phyloP scores from a whole-genome alignment of 257 asterid species.

The Rauvolfia tetraphylla region DNA sequence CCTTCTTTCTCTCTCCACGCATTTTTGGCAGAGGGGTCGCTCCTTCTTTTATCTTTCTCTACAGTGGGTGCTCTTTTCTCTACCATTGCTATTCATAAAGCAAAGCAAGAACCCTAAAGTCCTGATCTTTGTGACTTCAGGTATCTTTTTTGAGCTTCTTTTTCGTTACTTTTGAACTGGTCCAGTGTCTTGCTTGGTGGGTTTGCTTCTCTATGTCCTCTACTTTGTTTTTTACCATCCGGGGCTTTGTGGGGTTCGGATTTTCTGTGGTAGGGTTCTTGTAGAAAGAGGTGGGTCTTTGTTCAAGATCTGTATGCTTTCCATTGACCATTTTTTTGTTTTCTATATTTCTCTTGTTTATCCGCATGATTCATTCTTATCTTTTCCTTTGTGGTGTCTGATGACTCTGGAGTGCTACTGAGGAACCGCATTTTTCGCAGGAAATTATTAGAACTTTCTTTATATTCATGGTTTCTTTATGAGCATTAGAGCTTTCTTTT shows the following conservation, averaged over 20 bases:
- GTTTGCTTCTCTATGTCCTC: constrained; percentile 40
- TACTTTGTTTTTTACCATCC: constrained; percentile 36
- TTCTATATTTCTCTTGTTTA: constrained; percentile 33
- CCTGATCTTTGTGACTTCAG: constrained; percentile 57
- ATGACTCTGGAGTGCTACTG: constrained; percentile 34
- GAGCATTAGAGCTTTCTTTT: constrained; percentile 11
- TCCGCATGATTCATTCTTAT: constrained; percentile 39
- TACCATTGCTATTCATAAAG: constrained; percentile 28
- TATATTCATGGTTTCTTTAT: neutral
- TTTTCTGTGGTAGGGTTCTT: constrained; percentile 58
- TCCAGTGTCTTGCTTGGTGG: constrained; percentile 49
- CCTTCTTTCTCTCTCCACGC: constrained; percentile 11
- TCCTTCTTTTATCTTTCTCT: constrained; percentile 7
- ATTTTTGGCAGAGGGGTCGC: neutral
- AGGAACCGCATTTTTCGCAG: constrained; percentile 39
- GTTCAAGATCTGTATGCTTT: constrained; percentile 71
- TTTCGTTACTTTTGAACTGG: constrained; percentile 51
- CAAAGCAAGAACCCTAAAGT: constrained; percentile 47
- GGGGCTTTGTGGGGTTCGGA: constrained; percentile 56
- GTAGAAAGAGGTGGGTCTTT: constrained; percentile 53
- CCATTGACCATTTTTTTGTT: constrained; percentile 41
- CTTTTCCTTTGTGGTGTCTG: constrained; percentile 42
- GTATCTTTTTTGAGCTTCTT: constrained; percentile 37
- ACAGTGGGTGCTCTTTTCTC: constrained; percentile 12
- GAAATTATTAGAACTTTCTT: constrained; percentile 7